Percentiles rank a stretch among this genome's conserved stretches.
Evolutionary conservation across 257 asterid species (phyloP).

Genomic region (Ilex asprella): DNA sequence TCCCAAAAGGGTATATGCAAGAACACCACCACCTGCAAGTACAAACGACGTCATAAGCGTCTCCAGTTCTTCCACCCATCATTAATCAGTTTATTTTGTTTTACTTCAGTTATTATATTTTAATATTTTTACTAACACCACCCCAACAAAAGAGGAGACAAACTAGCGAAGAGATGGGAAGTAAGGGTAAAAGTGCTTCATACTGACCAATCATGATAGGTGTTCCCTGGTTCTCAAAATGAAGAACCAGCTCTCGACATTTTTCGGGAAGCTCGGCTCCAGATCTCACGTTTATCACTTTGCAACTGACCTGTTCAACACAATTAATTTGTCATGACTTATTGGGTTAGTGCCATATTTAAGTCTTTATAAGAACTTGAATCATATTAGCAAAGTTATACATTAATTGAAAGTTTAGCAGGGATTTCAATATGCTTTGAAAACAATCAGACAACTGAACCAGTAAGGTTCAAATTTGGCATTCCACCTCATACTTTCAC

Average conservation of each 20-base stretch:
- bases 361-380: not conserved
- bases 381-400: not conserved
- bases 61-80: not conserved
- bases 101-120: no score
- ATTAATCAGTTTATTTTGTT: no score
- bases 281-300: constrained; percentile 86
- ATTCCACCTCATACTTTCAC: not conserved
- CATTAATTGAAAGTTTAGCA: not conserved
- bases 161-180: not conserved
- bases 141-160: not conserved
- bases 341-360: not conserved
- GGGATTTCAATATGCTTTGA: not conserved
- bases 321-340: not conserved
- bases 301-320: constrained; percentile 71
- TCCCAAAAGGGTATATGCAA: constrained; percentile 87
- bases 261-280: constrained; percentile 97
- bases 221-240: constrained; percentile 95
- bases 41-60: not conserved
- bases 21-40: constrained; percentile 91
- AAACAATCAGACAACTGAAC: not conserved
- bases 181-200: not conserved
- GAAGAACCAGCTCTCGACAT: constrained; percentile 93
- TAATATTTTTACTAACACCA: not conserved
- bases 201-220: constrained; percentile 92
- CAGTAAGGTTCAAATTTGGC: not conserved